Evolutionary conservation across 805 yeast species (phyloP), one percentile per base, ranked within the genome.

Genomic region (Candida cerambycidarum): DNA sequence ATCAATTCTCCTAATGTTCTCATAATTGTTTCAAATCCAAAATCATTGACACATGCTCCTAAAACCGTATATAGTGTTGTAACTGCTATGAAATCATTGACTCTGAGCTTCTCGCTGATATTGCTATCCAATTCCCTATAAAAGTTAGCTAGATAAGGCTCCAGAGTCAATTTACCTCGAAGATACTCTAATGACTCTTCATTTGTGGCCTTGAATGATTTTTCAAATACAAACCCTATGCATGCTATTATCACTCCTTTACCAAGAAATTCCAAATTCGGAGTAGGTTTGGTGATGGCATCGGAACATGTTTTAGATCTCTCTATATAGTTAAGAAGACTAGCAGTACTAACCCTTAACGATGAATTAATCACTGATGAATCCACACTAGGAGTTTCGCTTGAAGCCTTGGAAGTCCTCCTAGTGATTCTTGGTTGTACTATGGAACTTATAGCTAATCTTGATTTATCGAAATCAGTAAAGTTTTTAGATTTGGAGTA

Each of bases 21-120:
- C 44, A 85, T 63, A n/a, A 82, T 71, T 2, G 73, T 57, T 54
- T 88, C 89, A 57, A 87, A 87, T 1, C 95, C 95, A 65, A 82
- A 87, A 60, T 87, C 95, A 47, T 80, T 82, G 28, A 84, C 74
- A 46, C 88, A 76, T 8, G 84, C 82, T 2, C 93, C 95, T 15
- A 85, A 56, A 18, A 83, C 56, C 29, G 81, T 76, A 51, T 74
- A 74, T 35, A 85, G 64, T 3, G 85, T 63, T 40, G 79, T 71
- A 0, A 76, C 67, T 0, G 84, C 82, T 21, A 76, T 71, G 17
- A 68, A 75, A 45, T 79, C 82, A 48, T 59, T 59, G 49, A 42
- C 60, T 59, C 25, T 21, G 3, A 39, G 12, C 9, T 27, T 38
- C 3, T 35, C 42, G 7, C 35, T n/a, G 7, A 33, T 10, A 33